phyloP scores from a whole-genome alignment of 345 rosid genomes.

The Erucastrum elatum region DNA sequence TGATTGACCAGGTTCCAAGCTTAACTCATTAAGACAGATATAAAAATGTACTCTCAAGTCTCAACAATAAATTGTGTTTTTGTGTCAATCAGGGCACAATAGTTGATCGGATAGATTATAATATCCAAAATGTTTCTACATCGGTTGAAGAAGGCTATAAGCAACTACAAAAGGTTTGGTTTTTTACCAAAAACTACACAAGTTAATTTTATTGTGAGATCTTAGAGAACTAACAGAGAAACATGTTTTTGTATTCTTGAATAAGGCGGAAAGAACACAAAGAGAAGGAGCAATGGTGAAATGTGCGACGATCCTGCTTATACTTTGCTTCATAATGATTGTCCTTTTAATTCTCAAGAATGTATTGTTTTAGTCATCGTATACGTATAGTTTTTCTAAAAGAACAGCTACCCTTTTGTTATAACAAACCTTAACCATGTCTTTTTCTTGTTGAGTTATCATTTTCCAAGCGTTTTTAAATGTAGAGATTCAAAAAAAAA shows the following conservation, averaged over 20 bases:
- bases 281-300: constrained; percentile 87
- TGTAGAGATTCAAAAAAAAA: too few relatives aligned
- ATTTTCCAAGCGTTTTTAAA: too few relatives aligned
- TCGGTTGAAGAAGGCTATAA: constrained; percentile 79
- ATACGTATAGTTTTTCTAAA: background rate
- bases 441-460: too few relatives aligned
- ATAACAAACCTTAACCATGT: too few relatives aligned
- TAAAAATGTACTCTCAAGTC: too few relatives aligned
- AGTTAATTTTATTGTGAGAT: background rate
- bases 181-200: background rate
- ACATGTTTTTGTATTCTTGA: background rate
- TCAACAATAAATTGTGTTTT: background rate
- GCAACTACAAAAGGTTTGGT: constrained; percentile 71
- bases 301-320: constrained; percentile 67
- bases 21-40: too few relatives aligned
- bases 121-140: constrained; percentile 48
- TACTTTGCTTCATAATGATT: constrained; percentile 46
- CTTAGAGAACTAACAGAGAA: background rate
- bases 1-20: too few relatives aligned
- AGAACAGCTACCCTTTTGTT: too few relatives aligned
- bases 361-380: constrained; percentile 46
- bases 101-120: constrained; percentile 48
- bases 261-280: constrained; percentile 84
- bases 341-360: constrained; percentile 77
- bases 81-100: constrained; percentile 68